A percentile compares a stretch with the other conserved stretches of the same genome.
Conservation (phyloP, 139 green algal genomes). For the Auxenochlorella pyrenoidosa region DNA sequence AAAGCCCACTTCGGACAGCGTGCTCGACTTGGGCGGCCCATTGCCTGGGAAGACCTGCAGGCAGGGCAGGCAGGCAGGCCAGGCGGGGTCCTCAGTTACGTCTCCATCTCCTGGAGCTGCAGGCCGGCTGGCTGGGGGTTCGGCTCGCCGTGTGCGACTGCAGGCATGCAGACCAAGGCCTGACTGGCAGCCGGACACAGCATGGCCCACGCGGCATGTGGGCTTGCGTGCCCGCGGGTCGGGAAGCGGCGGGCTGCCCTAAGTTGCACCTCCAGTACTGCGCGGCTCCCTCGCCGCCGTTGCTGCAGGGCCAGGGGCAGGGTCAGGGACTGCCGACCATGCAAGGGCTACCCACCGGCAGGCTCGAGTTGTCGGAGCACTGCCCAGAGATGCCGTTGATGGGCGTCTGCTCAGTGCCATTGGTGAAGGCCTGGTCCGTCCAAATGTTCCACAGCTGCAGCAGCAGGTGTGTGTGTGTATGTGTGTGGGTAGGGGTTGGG, state of each 20-base stretch:
- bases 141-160: too few relatives aligned
- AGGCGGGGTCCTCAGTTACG: background rate
- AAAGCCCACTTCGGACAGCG: background rate
- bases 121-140: too few relatives aligned
- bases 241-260: too few relatives aligned
- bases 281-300: too few relatives aligned
- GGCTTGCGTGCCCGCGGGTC: too few relatives aligned
- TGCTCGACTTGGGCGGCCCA: background rate
- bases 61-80: background rate
- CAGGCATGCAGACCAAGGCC: background rate
- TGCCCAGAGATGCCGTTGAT: background rate
- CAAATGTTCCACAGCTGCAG: conserved; percentile 9
- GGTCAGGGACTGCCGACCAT: too few relatives aligned
- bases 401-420: background rate
- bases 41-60: conserved; percentile 4
- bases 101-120: too few relatives aligned
- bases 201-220: background rate
- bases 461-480: background rate
- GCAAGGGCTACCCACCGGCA: too few relatives aligned
- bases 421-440: background rate
- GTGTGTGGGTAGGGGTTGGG: background rate
- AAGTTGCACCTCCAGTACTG: too few relatives aligned
- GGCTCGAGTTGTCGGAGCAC: background rate
- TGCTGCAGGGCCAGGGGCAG: too few relatives aligned
- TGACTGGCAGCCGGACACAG: background rate